A percentile compares a stretch with the other conserved stretches of the same genome.
Conservation (phyloP, 2,329 filamentous ascomycete species). For the Colletotrichum sp. region DNA sequence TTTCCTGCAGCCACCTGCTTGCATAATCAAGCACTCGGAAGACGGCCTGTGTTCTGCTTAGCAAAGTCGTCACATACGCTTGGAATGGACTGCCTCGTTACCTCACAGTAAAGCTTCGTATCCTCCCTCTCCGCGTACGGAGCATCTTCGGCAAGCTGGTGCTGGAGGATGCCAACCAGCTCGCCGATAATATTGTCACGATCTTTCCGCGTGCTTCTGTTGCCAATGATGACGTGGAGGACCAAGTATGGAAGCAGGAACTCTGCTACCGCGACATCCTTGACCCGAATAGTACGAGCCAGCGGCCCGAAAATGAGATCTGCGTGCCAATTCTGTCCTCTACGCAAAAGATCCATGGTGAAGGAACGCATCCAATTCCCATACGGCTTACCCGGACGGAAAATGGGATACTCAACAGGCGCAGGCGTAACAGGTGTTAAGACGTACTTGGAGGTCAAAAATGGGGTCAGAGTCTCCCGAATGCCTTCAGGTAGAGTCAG, state of each 20-base stretch:
- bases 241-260: constrained; percentile 90
- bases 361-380: constrained; percentile 82
- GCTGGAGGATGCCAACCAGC: constrained; percentile 74
- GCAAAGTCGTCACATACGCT: neutral
- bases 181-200: constrained; percentile 73
- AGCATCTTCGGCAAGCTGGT: constrained; percentile 55
- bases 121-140: constrained; percentile 72
- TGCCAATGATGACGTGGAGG: constrained; percentile 80
- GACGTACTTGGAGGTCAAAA: constrained; percentile 82
- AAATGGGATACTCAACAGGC: constrained; percentile 77
- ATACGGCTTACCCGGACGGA: constrained; percentile 70
- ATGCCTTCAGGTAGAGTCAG: constrained; percentile 76
- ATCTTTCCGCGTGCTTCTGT: constrained; percentile 63
- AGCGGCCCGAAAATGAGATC: constrained; percentile 81
- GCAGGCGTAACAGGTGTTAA: constrained; percentile 67
- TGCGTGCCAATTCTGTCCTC: constrained; percentile 75
- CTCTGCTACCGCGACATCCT: constrained; percentile 83
- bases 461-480: constrained; percentile 84
- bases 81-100: constrained; percentile 42
- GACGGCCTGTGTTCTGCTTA: constrained; percentile 65
- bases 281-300: constrained; percentile 80
- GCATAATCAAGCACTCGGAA: constrained; percentile 93
- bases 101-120: constrained; percentile 86
- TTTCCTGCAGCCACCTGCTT: constrained; percentile 86
- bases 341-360: constrained; percentile 81